Percentiles rank a stretch among this genome's conserved stretches.
Evolutionary conservation across 164 flowering plant genomes (phyloP).

Genomic region (Aristolochia californica): DNA sequence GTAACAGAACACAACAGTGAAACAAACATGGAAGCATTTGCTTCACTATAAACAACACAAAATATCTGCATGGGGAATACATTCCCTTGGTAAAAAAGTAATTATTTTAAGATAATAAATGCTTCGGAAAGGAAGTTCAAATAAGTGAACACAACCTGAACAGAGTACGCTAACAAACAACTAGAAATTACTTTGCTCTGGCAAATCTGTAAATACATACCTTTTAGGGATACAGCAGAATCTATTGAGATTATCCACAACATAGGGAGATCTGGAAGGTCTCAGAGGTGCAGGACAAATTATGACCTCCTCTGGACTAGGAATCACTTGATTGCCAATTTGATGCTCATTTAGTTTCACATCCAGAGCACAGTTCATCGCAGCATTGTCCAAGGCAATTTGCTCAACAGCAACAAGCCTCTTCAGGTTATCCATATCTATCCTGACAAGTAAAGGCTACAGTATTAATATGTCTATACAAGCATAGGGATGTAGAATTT

Average conservation of each 20-base stretch:
- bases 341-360: not conserved
- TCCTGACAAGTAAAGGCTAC: not conserved
- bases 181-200: not conserved
- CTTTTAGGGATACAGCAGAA: not conserved
- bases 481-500: not conserved
- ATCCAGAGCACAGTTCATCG: not conserved
- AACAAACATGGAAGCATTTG: too few species aligned
- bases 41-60: too few species aligned
- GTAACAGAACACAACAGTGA: too few species aligned
- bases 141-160: too few species aligned
- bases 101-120: too few species aligned
- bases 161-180: not conserved
- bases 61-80: too few species aligned
- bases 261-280: not conserved
- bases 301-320: not conserved
- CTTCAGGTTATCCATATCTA: not conserved
- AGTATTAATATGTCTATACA: not conserved
- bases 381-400: not conserved
- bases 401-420: constrained; percentile 1
- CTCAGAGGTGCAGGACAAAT: constrained; percentile 3
- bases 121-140: too few species aligned
- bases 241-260: constrained; percentile 1
- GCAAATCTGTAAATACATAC: not conserved
- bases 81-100: too few species aligned
- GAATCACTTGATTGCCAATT: not conserved